phyloP scores from a whole-genome alignment of 805 yeast species.

The Sugiyamaella americana region DNA sequence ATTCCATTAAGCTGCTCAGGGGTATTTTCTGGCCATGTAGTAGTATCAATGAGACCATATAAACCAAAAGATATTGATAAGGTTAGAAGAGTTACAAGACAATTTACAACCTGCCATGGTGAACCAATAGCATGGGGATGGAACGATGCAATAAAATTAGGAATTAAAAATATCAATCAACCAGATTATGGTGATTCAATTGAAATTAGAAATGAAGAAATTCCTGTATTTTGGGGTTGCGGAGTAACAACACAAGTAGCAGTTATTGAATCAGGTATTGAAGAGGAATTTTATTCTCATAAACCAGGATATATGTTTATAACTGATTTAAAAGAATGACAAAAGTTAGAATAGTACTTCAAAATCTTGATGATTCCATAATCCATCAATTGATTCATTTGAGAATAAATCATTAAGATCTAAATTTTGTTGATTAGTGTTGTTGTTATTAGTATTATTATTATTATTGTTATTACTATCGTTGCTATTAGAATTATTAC shows the following conservation, averaged over 20 bases:
- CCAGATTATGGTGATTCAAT: slow-evolving; percentile 38
- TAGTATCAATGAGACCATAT: slow-evolving; percentile 41
- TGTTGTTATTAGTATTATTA: background rate
- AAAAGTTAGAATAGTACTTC: background rate
- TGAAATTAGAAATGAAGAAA: slow-evolving; percentile 31
- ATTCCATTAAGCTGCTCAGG: slow-evolving; percentile 30
- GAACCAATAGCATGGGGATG: slow-evolving; percentile 41
- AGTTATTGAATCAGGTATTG: slow-evolving; percentile 16
- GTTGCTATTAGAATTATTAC: background rate
- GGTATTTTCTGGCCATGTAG: slow-evolving; percentile 31
- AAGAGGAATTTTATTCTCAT: slow-evolving; percentile 10
- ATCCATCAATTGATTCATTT: background rate
- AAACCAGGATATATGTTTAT: slow-evolving; percentile 14
- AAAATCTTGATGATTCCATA: background rate
- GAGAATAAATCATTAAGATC: background rate
- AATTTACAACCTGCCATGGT: slow-evolving; percentile 35
- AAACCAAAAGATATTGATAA: slow-evolving; percentile 27
- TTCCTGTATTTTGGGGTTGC: slow-evolving; percentile 43
- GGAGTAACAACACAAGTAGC: slow-evolving; percentile 40
- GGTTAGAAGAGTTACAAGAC: slow-evolving; percentile 32
- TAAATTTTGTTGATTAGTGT: background rate
- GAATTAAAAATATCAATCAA: slow-evolving; percentile 29
- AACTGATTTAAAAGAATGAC: slow-evolving; percentile 9
- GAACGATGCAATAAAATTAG: slow-evolving; percentile 34
- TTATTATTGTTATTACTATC: background rate